Conservation (phyloP, 2,329 filamentous ascomycete species). For the Scleromitrula shiraiana region DNA sequence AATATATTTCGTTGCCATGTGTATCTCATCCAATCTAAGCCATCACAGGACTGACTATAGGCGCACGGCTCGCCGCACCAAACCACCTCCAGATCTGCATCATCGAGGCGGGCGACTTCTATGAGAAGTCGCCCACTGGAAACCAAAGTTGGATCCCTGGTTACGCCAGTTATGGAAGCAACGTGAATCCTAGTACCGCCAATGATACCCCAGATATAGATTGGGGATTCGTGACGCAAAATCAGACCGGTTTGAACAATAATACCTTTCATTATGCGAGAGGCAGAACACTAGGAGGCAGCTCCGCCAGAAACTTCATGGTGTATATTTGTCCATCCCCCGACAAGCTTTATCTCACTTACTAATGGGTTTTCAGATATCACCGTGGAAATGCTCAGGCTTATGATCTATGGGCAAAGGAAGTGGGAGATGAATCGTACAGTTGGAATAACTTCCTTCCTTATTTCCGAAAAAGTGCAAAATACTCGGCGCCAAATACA, state of each 20-base stretch:
- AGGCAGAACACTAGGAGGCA: conserved; percentile 31
- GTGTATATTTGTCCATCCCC: too few species aligned
- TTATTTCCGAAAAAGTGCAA: neutral
- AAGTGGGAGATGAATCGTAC: neutral
- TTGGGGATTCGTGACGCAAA: conserved; percentile 6
- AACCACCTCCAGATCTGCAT: neutral
- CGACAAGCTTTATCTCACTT: neutral
- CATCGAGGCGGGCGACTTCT: neutral
- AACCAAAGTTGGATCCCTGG: neutral
- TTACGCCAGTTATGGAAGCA: conserved; percentile 1
- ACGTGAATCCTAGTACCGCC: neutral
- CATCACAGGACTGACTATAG: conserved; percentile 12
- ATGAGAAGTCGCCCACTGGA: neutral
- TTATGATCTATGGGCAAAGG: conserved; percentile 1
- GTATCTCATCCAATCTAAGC: neutral
- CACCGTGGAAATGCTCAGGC: neutral
- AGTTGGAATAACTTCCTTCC: neutral
- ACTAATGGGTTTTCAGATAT: neutral
- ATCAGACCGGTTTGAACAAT: neutral
- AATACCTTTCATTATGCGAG: conserved; percentile 21
- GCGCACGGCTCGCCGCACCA: conserved; percentile 1
- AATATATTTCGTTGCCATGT: neutral
- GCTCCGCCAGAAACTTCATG: conserved; percentile 31
- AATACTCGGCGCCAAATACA: neutral
- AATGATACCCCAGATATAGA: conserved; percentile 3